Conservation (phyloP, 768 basidiomycete species). For the Suillus luteus region DNA sequence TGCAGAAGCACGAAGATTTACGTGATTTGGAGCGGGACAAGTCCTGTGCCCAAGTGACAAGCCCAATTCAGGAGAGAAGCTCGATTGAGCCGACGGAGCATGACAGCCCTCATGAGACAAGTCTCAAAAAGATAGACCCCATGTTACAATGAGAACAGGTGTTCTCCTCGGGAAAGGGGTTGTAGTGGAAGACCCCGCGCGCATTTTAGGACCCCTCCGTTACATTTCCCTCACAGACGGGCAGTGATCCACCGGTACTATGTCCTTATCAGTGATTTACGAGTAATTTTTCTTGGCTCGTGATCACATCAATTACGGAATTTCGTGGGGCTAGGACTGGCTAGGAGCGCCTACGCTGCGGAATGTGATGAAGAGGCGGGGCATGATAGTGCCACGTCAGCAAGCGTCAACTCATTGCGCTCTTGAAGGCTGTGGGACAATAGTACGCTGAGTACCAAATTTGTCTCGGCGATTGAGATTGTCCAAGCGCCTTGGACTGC, state of each 20-base stretch:
- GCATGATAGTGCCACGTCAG: neutral
- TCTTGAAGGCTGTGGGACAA: neutral
- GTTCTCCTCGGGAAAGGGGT: neutral
- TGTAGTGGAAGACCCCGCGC: neutral
- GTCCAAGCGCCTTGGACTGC: neutral
- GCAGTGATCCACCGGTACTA: neutral
- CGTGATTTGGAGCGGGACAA: neutral
- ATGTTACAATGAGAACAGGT: neutral
- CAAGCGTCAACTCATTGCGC: neutral
- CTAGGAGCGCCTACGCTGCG: constrained; percentile 7
- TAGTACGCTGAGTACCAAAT: neutral
- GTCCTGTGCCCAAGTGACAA: neutral
- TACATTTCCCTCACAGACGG: neutral
- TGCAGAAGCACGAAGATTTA: neutral
- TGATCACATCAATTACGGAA: constrained; percentile 6
- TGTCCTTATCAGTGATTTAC: constrained; percentile 6
- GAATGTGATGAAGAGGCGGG: neutral
- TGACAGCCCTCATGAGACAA: neutral
- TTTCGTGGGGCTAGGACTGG: neutral
- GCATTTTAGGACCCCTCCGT: neutral
- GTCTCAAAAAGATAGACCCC: neutral
- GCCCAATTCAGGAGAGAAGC: neutral
- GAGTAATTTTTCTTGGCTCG: neutral
- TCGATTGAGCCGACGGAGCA: neutral
- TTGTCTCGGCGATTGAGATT: neutral